These are phyloP conservation scores for Wickerhamomyces strasburgensis DNA, from an alignment of 805 yeast genomes.

Conservation along the genomic window DNA sequence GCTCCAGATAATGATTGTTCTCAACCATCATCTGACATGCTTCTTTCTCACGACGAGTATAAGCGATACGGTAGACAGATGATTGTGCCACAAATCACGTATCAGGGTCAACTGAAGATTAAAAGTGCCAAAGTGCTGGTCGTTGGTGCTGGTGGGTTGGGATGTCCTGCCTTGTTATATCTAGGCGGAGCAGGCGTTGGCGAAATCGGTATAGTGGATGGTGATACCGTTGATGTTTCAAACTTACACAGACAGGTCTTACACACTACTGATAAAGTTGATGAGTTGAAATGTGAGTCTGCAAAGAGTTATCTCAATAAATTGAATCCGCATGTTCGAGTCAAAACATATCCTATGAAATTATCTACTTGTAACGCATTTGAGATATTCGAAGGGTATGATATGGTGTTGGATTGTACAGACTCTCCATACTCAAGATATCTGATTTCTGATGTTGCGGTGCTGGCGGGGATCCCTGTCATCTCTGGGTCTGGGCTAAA, in stretches of 20 bases:
- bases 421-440: constrained; percentile 89
- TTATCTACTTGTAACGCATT: constrained; percentile 56
- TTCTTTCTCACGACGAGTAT: constrained; percentile 57
- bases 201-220: constrained; percentile 77
- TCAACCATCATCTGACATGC: constrained; percentile 1
- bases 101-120: constrained; percentile 52
- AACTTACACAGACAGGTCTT: constrained; percentile 88
- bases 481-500: constrained; percentile 90
- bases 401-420: constrained; percentile 85
- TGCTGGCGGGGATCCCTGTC: constrained; percentile 59
- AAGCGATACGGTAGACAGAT: constrained; percentile 88
- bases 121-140: constrained; percentile 61
- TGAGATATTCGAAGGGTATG: constrained; percentile 57
- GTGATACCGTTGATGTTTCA: constrained; percentile 77
- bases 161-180: constrained; percentile 86
- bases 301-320: constrained; percentile 51
- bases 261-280: constrained; percentile 64
- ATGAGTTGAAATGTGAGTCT: constrained; percentile 71
- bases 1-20: neutral
- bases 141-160: constrained; percentile 95
- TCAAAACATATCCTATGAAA: constrained; percentile 47
- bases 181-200: constrained; percentile 89
- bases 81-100: constrained; percentile 72
- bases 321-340: constrained; percentile 65
- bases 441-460: constrained; percentile 80